A percentile compares a stretch with the other conserved stretches of the same genome.
These are phyloP conservation scores for Turnera subulata DNA, from an alignment of 345 rosid genomes.

Conservation along the genomic window DNA sequence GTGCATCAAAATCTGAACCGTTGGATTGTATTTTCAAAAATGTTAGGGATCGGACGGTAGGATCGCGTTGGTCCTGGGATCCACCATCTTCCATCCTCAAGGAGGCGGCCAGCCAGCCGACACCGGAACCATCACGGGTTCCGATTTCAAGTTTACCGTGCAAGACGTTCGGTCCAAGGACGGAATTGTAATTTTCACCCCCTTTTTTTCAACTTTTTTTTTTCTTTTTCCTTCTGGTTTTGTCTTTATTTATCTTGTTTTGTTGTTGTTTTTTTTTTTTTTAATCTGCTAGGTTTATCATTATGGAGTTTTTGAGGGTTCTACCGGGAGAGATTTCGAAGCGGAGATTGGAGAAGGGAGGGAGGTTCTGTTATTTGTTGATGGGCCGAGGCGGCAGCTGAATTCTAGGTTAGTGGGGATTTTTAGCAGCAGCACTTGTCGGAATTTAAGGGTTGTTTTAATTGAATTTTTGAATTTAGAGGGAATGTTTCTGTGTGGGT, in stretches of 20 bases:
- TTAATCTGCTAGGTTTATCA: constrained; percentile 71
- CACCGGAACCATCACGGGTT: constrained; percentile 46
- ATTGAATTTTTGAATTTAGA: constrained; percentile 1
- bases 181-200: constrained; percentile 41
- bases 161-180: constrained; percentile 78
- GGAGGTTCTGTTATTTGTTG: constrained; percentile 52
- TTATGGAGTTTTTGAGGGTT: constrained; percentile 57
- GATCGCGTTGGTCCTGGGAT: constrained; percentile 53
- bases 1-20: not conserved
- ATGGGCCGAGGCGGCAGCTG: constrained; percentile 62
- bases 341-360: constrained; percentile 36
- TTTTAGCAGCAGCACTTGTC: not conserved
- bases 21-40: not conserved
- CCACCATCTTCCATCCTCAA: constrained; percentile 88
- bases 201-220: not conserved
- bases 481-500: not conserved
- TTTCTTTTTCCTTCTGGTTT: not conserved
- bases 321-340: constrained; percentile 29
- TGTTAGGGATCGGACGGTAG: constrained; percentile 63
- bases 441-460: not conserved
- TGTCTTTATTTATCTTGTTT: not conserved
- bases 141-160: constrained; percentile 44
- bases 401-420: constrained; percentile 56
- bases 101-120: constrained; percentile 95
- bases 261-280: no score